Base-by-base conservation (phyloP, 78 protist species). In the Dictyostelium intermedium region DNA sequence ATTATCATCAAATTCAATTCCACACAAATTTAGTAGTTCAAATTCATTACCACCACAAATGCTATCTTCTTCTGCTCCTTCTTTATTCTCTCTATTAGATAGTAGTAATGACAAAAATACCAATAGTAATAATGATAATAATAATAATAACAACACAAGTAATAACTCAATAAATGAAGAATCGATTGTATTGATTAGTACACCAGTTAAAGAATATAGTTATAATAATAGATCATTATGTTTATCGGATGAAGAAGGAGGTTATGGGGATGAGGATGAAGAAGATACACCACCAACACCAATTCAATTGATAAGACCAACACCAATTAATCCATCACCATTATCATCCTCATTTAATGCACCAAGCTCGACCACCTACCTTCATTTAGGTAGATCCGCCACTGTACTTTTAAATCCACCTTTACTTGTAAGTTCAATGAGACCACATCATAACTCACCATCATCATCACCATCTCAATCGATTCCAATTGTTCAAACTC, bases 221-320 rank as follows among this genome's bases (percentile, higher is more conserved):
- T 56, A 56, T 56, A 66, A 20, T 6, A 61, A 66, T 66, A 66
- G 74, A 66, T 66, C 74, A 66, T 66, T 66, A 30, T n/a, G 32
- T 27, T 66, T 66, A 66, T 66, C 74, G 4, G 74, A 66, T 66
- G 74, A 66, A 13, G 74, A 66, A 3, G 74, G 34, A 23, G 74
- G 13, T 4, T 10, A 20, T 25, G 74, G 30, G 0, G 16, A 3
- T 63, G 34, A 27, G 23, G 72, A 66, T 27, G 74, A 66, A 27
- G 74, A 66, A 25, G 74, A 66, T 27, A 27, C 35, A 66, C 74
- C 74, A 66, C 74, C 74, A 66, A 66, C 74, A 11, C 74, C 74
- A 66, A 66, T 66, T 66, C 74, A 66, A 66, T 56, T 56, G 27
- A 18, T 66, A 11, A 66, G 74, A 66, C 66, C 66, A 56, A 56